Base-by-base conservation (phyloP, 176 grass and related monocot species). In the Hsuehochloa calcarea region DNA sequence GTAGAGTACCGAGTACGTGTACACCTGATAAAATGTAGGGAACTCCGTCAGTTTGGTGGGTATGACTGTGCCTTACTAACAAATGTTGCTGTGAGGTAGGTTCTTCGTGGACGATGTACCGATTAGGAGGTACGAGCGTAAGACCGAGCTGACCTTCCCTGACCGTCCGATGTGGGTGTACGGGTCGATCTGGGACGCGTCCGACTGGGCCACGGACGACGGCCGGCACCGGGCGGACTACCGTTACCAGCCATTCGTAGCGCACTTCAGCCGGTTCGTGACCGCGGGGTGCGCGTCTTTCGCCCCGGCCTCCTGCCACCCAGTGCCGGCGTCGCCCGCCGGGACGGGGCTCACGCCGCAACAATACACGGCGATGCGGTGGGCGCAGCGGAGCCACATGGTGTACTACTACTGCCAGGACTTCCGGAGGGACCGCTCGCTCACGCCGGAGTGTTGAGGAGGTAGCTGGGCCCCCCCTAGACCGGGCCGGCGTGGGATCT, bases 131-230 rank as follows among this genome's bases (percentile, higher is more conserved):
- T 96, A 96, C 77, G 89, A 89, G 63, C 86, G 89, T 40, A 85
- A 80, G 72, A 20, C 69, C 16, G 91, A 96, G 75, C 86, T 86
- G 8, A 90, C 91, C 2, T 96, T 90, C 77, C 94, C 94, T 0
- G 89, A 85, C 66, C 37, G 94, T 0, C 89, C 91, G 6, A 93
- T 96, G 94, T 96, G 91, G 94, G 78, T 65, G n/a, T 96, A 93
- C 74, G 94, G 94, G 14, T 93, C 94, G 23, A 96, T 96, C 41
- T 96, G 94, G 94, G 94, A 96, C 73, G 94, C 94, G 16, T 93
- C 94, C 0, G 82, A 85, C 25, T 96, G 94, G 94, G 94, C 94
- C 44, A 96, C 94, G 4, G 91, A 96, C 43, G 78, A 91, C 69
- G 94, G 94, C 23, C 82, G 87, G 37, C 82, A 93, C 87, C 65